Evolutionary conservation across 1,139 yeast genomes (phyloP), one percentile per base, ranked within the genome.

Genomic region (Casaregolazyma suthepensis): DNA sequence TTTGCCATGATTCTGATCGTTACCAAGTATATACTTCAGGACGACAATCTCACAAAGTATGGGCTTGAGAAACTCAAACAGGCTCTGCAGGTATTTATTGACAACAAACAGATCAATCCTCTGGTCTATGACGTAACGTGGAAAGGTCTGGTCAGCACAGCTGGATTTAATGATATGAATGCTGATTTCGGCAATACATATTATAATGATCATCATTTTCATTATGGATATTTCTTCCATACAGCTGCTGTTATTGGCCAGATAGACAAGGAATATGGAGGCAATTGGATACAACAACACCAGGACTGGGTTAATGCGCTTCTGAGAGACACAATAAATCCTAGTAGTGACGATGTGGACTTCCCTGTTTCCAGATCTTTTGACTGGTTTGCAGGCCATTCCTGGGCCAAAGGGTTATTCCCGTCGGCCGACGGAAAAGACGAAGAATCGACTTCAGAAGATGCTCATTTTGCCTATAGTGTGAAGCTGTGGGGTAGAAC

Each of bases 361-460:
- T 86, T 84, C 77, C 93, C 93, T 3, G 82, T 79, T 19, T 84
- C 81, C 18, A 75, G 93, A 64, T 77, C 78, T 71, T 86, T 85
- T 68, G 89, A 85, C 64, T 86, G 89, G 88, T 86, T 72, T 66
- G 77, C 76, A 44, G 94, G 94, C 26, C 93, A 86, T 65, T 83
- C 90, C 4, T 85, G 90, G 88, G 91, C 93, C 3, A 79, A 80
- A 57, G 93, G 94, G 13, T 72, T 85, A 54, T 81, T 79, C 61
- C 76, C 76, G 37, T 73, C 81, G 58, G 85, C 81, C 20, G 91
- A 85, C 64, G 91, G 93, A 54, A 81, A 81, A 60, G 84, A 86
- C 62, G 85, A 86, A 69, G 93, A 86, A 66, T 82, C 89, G 1
- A 75, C 87, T 3, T 81, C 88, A 12, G 93, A 86, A 66, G 91